Evolutionary conservation across 306 rosid genomes (phyloP).

Genomic region (Hylodesmum podocarpum): DNA sequence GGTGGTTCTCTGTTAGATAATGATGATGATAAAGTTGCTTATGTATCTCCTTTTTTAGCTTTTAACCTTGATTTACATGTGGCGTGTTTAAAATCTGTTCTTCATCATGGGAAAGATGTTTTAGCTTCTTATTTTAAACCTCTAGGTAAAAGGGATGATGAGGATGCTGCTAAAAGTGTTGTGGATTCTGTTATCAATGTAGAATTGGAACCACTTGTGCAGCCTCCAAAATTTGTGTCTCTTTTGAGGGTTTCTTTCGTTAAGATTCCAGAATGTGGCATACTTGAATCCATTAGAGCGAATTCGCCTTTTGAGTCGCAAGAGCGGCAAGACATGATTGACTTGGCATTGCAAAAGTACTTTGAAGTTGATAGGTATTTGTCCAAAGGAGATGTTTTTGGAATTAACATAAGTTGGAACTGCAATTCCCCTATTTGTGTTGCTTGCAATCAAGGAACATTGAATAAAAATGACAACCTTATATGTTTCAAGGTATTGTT

Average conservation of each 20-base stretch:
- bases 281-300: constrained; percentile 68
- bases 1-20: constrained; percentile 29
- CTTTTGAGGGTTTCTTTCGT: constrained; percentile 84
- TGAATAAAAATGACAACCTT: constrained; percentile 39
- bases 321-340: constrained; percentile 81
- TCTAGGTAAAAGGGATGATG: constrained; percentile 32
- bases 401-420: constrained; percentile 63
- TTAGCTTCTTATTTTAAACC: constrained; percentile 65
- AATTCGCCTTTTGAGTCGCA: constrained; percentile 62
- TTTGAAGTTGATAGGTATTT: constrained; percentile 81
- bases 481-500: constrained; percentile 79
- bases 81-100: constrained; percentile 67
- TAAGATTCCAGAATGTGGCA: constrained; percentile 77
- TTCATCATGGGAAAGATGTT: constrained; percentile 55
- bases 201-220: constrained; percentile 50
- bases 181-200: constrained; percentile 44
- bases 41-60: constrained; percentile 73
- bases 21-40: constrained; percentile 53
- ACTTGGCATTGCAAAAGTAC: constrained; percentile 67
- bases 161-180: constrained; percentile 21
- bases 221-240: constrained; percentile 67
- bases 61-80: constrained; percentile 83
- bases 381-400: constrained; percentile 74
- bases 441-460: constrained; percentile 57
- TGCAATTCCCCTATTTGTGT: constrained; percentile 72